These are phyloP conservation scores for Aspergillus sp. DNA, from an alignment of 2,329 filamentous ascomycete species.

Conservation along the genomic window DNA sequence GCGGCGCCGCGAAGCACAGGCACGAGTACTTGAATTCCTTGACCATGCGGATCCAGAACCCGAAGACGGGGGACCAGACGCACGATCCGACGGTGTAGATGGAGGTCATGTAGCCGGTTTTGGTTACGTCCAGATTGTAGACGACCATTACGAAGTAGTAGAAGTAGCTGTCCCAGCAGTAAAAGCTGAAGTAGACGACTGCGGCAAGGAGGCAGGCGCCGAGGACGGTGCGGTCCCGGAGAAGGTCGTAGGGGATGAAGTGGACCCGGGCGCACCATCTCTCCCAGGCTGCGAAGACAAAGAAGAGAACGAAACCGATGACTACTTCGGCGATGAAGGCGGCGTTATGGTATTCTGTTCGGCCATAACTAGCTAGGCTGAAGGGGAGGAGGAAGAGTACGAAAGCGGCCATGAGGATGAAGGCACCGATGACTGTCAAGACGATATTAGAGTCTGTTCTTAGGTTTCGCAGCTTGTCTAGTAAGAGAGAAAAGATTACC, in stretches of 20 bases:
- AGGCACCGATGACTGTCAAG: constrained; percentile 54
- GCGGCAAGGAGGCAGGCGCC: constrained; percentile 56
- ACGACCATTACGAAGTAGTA: constrained; percentile 58
- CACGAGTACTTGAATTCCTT: constrained; percentile 56
- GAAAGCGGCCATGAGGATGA: constrained; percentile 63
- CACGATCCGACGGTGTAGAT: constrained; percentile 59
- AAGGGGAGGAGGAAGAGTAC: constrained; percentile 68
- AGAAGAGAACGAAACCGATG: constrained; percentile 54
- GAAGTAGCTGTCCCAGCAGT: constrained; percentile 57
- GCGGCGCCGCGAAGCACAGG: constrained; percentile 54
- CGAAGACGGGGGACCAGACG: constrained; percentile 53
- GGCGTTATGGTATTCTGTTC: constrained; percentile 46
- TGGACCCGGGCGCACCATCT: constrained; percentile 53
- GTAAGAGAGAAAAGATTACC: constrained; percentile 27
- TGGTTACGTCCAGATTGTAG: constrained; percentile 46
- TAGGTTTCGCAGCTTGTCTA: too few relatives aligned
- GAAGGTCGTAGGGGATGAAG: constrained; percentile 57
- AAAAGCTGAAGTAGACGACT: constrained; percentile 53
- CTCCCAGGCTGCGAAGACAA: constrained; percentile 59
- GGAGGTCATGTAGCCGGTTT: constrained; percentile 51
- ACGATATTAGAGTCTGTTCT: background rate
- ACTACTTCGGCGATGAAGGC: constrained; percentile 55
- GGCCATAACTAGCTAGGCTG: constrained; percentile 51
- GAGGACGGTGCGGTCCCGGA: constrained; percentile 53
- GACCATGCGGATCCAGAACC: constrained; percentile 51